phyloP scores from a whole-genome alignment of 768 basidiomycete genomes.

The Serendipita indica region DNA sequence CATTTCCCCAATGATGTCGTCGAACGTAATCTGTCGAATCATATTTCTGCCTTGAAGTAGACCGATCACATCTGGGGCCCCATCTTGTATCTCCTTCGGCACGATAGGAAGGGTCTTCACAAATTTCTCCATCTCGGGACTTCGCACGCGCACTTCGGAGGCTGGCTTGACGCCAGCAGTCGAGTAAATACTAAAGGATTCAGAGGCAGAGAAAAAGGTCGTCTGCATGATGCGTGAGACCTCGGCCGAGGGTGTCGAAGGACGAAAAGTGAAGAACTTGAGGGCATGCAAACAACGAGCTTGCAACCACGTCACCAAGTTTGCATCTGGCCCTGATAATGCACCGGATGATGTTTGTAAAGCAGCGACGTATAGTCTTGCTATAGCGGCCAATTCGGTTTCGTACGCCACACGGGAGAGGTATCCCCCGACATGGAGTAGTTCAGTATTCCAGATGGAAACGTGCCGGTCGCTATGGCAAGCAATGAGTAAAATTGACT shows the following conservation, averaged over 20 bases:
- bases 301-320: constrained; percentile 37
- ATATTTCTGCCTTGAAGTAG: constrained; percentile 45
- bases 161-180: constrained; percentile 55
- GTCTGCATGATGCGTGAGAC: constrained; percentile 57
- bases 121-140: constrained; percentile 55
- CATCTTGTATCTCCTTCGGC: constrained; percentile 41
- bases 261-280: constrained; percentile 78
- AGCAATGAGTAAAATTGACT: constrained; percentile 1
- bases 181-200: constrained; percentile 56
- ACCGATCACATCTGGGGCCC: constrained; percentile 45
- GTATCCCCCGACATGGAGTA: constrained; percentile 72
- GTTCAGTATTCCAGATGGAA: constrained; percentile 85
- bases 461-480: constrained; percentile 60
- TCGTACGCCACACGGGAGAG: constrained; percentile 76
- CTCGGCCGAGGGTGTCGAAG: constrained; percentile 72
- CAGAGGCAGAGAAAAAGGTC: constrained; percentile 61
- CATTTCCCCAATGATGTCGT: constrained; percentile 72
- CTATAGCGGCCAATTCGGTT: constrained; percentile 51
- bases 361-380: constrained; percentile 43
- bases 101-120: constrained; percentile 64
- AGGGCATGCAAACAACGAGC: constrained; percentile 60
- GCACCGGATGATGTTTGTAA: constrained; percentile 22
- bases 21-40: constrained; percentile 60
- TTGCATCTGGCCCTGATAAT: constrained; percentile 22
- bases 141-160: constrained; percentile 55